A percentile compares a stretch with the other conserved stretches of the same genome.
These are phyloP conservation scores for Silene vulgaris DNA, from an alignment of 179 eudicot species.

Conservation along the genomic window DNA sequence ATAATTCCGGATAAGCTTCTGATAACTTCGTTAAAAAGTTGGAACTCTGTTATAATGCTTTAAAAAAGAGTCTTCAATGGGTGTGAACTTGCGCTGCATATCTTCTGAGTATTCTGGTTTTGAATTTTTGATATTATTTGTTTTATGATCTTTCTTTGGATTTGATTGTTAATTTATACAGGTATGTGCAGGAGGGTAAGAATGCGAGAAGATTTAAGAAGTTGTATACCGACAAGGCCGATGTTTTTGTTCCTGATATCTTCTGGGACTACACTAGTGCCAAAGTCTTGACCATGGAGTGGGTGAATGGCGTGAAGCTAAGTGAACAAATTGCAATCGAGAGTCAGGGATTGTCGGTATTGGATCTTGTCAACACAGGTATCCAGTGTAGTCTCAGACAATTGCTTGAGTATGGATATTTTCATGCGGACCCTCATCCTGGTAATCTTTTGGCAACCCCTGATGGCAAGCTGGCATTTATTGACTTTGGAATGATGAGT, in stretches of 20 bases:
- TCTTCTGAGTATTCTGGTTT: not conserved
- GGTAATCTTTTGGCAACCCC: slow-evolving; percentile 97
- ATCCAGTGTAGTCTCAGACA: slow-evolving; percentile 98
- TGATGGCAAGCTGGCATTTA: slow-evolving; percentile 96
- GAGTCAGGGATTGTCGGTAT: slow-evolving; percentile 82
- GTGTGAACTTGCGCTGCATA: not conserved
- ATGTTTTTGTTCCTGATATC: slow-evolving; percentile 96
- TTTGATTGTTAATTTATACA: slow-evolving; percentile 77
- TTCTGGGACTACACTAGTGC: slow-evolving; percentile 96
- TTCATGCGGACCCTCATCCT: slow-evolving; percentile 99
- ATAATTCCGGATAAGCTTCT: not conserved
- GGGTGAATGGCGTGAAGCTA: slow-evolving; percentile 92
- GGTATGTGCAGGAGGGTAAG: slow-evolving; percentile 98
- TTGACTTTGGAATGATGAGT: slow-evolving; percentile 99
- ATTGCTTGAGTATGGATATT: slow-evolving; percentile 94
- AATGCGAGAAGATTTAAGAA: slow-evolving; percentile 97
- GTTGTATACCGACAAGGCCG: slow-evolving; percentile 92
- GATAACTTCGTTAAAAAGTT: not conserved
- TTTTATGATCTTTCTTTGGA: slow-evolving; percentile 31
- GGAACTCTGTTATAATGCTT: not conserved
- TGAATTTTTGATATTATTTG: slow-evolving; percentile 12
- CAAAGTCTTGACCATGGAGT: slow-evolving; percentile 96
- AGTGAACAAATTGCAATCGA: slow-evolving; percentile 88
- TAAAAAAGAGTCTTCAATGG: not conserved
- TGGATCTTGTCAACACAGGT: slow-evolving; percentile 92